Conservation (phyloP, 441 rosid genomes). For the Pelargonium myrrhifolium region DNA sequence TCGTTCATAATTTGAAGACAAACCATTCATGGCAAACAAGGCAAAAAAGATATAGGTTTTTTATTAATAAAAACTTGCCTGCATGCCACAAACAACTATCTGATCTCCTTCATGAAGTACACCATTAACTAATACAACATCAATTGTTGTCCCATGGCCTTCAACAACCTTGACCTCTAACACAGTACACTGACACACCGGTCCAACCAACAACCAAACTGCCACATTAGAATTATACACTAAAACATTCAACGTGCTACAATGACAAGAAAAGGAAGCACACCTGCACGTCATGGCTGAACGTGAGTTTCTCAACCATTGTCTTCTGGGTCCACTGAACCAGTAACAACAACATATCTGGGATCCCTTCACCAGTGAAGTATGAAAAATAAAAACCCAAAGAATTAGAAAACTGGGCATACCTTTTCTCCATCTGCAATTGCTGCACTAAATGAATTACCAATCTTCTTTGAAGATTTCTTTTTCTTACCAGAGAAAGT, state of each 20-base stretch:
- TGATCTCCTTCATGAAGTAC: slow-evolving; percentile 95
- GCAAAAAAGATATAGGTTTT: too few relatives aligned
- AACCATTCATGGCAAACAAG: slow-evolving; percentile 13
- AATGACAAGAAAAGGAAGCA: slow-evolving; percentile 10
- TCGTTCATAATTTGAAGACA: slow-evolving; percentile 9
- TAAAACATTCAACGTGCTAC: slow-evolving; percentile 9
- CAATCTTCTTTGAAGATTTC: slow-evolving; percentile 66
- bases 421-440: slow-evolving; percentile 35
- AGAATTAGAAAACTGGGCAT: too few relatives aligned
- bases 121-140: slow-evolving; percentile 87
- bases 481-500: slow-evolving; percentile 68
- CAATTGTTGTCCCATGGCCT: slow-evolving; percentile 93
- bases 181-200: slow-evolving; percentile 65
- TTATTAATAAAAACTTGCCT: slow-evolving; percentile 48
- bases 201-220: slow-evolving; percentile 25
- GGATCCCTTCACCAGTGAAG: slow-evolving; percentile 86
- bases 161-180: slow-evolving; percentile 90
- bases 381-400: slow-evolving; percentile 1
- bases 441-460: slow-evolving; percentile 36
- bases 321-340: slow-evolving; percentile 94
- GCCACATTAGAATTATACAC: slow-evolving; percentile 12
- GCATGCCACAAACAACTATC: slow-evolving; percentile 89
- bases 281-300: slow-evolving; percentile 77
- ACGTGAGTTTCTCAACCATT: slow-evolving; percentile 87
- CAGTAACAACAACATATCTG: slow-evolving; percentile 68